Conservation (phyloP, 2,329 filamentous ascomycete genomes). For the Anthostomella pinea region DNA sequence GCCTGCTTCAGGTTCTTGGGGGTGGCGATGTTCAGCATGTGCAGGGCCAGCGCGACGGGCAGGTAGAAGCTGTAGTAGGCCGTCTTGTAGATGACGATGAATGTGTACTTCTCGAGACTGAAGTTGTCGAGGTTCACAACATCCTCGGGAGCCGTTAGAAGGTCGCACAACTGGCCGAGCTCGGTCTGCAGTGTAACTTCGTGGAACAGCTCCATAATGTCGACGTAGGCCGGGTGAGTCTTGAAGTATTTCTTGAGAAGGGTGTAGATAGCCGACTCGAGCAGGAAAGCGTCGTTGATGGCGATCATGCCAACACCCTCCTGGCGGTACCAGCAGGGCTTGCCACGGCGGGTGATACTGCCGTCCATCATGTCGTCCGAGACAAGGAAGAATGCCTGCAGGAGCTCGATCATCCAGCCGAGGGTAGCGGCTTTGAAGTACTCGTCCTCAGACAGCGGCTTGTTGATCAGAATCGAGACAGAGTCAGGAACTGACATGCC, state of each 20-base stretch:
- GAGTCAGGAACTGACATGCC: slow-evolving; percentile 98
- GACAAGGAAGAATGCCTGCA: slow-evolving; percentile 98
- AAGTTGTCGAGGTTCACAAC: slow-evolving; percentile 92
- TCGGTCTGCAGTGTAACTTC: slow-evolving; percentile 93
- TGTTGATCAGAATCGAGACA: slow-evolving; percentile 70
- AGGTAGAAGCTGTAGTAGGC: slow-evolving; percentile 99
- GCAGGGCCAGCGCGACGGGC: slow-evolving; percentile 84
- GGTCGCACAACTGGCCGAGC: slow-evolving; percentile 88
- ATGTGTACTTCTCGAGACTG: slow-evolving; percentile 89
- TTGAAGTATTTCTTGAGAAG: slow-evolving; percentile 94
- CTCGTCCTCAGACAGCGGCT: slow-evolving; percentile 72
- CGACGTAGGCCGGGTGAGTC: slow-evolving; percentile 80
- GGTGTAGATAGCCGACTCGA: slow-evolving; percentile 85
- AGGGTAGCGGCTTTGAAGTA: slow-evolving; percentile 86
- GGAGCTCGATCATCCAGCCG: slow-evolving; percentile 96
- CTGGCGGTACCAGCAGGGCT: slow-evolving; percentile 95
- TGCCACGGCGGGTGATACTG: slow-evolving; percentile 89
- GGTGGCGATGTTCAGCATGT: slow-evolving; percentile 82
- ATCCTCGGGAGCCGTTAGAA: slow-evolving; percentile 94
- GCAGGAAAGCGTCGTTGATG: slow-evolving; percentile 98
- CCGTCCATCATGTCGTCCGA: slow-evolving; percentile 98
- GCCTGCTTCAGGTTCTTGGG: slow-evolving; percentile 85
- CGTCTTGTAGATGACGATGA: slow-evolving; percentile 99
- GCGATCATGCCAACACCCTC: slow-evolving; percentile 89
- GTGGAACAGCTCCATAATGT: slow-evolving; percentile 94